Percentiles rank a stretch among this genome's conserved stretches.
Conservation (phyloP, 495 filamentous ascomycete species). For the Tuber aestivum region DNA sequence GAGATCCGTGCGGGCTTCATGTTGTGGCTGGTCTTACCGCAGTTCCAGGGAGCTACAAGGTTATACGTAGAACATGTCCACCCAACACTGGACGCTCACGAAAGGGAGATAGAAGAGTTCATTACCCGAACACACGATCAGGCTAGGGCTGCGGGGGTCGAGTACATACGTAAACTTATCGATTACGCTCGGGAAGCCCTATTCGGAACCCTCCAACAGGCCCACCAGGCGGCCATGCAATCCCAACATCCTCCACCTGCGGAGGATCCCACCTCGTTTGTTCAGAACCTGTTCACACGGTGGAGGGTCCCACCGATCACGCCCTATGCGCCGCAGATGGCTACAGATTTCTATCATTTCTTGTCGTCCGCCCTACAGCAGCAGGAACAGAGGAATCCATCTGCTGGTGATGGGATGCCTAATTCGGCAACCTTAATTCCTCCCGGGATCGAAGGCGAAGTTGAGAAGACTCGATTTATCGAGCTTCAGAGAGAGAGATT, state of each 20-base stretch:
- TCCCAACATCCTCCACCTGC: conserved; percentile 48
- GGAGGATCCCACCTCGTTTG: conserved; percentile 54
- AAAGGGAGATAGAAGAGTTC: conserved; percentile 80
- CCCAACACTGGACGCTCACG: conserved; percentile 82
- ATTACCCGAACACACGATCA: conserved; percentile 77
- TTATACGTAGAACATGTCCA: conserved; percentile 81
- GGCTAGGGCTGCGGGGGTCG: conserved; percentile 67
- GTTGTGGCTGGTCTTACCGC: conserved; percentile 94
- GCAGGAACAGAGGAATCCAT: conserved; percentile 18
- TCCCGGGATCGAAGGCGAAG: conserved; percentile 30
- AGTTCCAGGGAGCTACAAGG: conserved; percentile 80
- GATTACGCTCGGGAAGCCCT: conserved; percentile 65
- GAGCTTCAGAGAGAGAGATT: conserved; percentile 39
- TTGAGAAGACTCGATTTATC: conserved; percentile 38
- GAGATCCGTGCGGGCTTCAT: conserved; percentile 83
- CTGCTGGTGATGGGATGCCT: conserved; percentile 13
- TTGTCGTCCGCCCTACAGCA: conserved; percentile 57
- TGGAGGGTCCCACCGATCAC: conserved; percentile 67
- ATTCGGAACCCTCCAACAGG: conserved; percentile 56
- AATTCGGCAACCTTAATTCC: conserved; percentile 30
- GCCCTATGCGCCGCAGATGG: conserved; percentile 47
- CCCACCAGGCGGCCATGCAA: conserved; percentile 45
- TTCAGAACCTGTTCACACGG: conserved; percentile 72
- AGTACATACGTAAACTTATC: conserved; percentile 72
- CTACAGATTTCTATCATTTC: conserved; percentile 64